Evolutionary conservation across 305 asterid genomes (phyloP), one percentile per base, ranked within the genome.

Genomic region (Fraxinus xanthoxyloides): DNA sequence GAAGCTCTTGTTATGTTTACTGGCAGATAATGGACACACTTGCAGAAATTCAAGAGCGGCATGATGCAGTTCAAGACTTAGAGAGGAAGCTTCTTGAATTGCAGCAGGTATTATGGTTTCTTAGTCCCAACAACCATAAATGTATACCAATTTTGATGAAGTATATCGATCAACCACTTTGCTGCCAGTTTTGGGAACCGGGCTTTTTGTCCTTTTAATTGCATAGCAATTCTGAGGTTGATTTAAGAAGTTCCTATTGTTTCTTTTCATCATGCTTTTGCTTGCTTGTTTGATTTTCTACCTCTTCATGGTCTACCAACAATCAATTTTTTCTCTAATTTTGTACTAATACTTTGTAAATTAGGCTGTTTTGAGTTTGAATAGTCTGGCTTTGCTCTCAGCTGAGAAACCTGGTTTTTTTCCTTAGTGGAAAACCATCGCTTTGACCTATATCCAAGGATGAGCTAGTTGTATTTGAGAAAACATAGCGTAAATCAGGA

Each of bases 21-120:
- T 85, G 85, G 76, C 83, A 90, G 91, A 69, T 90, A 75, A 85
- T 90, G 91, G 93, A 87, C 77, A 88, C 93, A 12, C 88, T 90
- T 73, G 89, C 93, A 73, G 93, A 90, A 84, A 90, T 90, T 80
- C 93, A 90, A 81, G 93, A 90, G 79, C 91, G 93, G 2, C 93
- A 88, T 88, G 91, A 90, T 81, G 93, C 93, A 24, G 93, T 90
- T 35, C 87, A 87, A 83, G 93, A 90, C 23, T 76, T 90, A 75
- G 93, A 90, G 79, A 87, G 85, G 80, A 90, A 88, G 83, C 93
- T 90, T 84, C 88, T 87, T 81, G 93, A 88, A 13, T 81, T 88
- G 89, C 91, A 90, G 81, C 93, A 90, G 93, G 93, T 88, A 87
- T 72, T 30, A 34, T 81, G 0, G 43, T 23, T 36, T 48, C 13